Evolutionary conservation across 2,329 filamentous ascomycete genomes (phyloP), one percentile per base, ranked within the genome.

Genomic region (Pseudogymnoascus sp.): DNA sequence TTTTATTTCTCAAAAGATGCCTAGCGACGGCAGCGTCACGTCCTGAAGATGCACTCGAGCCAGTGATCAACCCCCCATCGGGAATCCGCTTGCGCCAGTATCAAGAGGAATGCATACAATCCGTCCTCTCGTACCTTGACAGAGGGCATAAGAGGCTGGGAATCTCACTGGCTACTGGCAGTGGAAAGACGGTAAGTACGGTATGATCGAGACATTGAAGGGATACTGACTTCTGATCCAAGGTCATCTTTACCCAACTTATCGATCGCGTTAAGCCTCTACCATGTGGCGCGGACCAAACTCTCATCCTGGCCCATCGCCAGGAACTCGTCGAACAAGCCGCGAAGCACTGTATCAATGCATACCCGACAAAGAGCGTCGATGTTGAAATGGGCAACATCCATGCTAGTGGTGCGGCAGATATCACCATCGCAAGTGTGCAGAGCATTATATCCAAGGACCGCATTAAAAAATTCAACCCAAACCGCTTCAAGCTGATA

Each of bases 231-330:
- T 55, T 52, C 16, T 33, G 1, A 25, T 35, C 21, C 14, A 67
- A 91, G 89, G 88, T 99, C 72, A 93, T 99, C 69, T 99, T 99
- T 77, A 97, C 93, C 11, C 92, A 96, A 73, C 82, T 99, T 52
- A 96, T 99, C 65, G 86, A 90, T 70, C 88, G 90, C 63, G 80
- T 97, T 60, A 75, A 79, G 61, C 76, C 87, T 5, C 79, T 78
- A 9, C 78, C 79, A 60, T 73, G 81, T 31, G 72, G 77, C 64
- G 88, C 88, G 21, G 84, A 84, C 1, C 91, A 91, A 72, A 96
- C 93, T 0, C 81, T 99, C 63, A 96, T 99, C 66, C 80, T 99
- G 45, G 95, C 92, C 14, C 95, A 99, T 75, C 87, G 95, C 28
- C 87, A 91, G 59, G 95, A 99, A 76, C 84, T 99, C 1, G 92